phyloP scores from a whole-genome alignment of 192 early-diverging fungal species.

The Coemansia sp. region DNA sequence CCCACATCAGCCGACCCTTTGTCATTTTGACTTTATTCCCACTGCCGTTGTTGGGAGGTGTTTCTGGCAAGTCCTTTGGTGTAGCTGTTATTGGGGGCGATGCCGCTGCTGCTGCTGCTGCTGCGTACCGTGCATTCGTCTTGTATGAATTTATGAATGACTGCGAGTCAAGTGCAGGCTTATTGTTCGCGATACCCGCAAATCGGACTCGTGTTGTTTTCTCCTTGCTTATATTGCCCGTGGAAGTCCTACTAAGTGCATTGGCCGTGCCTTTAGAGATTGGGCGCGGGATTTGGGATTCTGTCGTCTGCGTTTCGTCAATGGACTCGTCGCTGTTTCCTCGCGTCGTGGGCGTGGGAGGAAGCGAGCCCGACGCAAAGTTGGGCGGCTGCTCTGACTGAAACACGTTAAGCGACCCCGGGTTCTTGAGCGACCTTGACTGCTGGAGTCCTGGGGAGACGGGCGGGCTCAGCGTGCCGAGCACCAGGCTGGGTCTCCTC shows the following conservation, averaged over 20 bases:
- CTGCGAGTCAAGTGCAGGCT: slow-evolving; percentile 32
- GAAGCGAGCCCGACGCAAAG: slow-evolving; percentile 28
- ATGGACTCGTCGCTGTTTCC: slow-evolving; percentile 2
- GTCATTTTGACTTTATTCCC: slow-evolving; percentile 13
- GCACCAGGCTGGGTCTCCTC: slow-evolving; percentile 3
- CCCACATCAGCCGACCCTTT: slow-evolving; percentile 25
- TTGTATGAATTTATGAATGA: slow-evolving; percentile 43
- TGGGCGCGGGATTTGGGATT: not conserved
- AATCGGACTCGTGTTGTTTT: slow-evolving; percentile 1
- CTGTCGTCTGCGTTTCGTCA: not conserved
- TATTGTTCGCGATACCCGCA: not conserved
- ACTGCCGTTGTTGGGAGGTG: not conserved
- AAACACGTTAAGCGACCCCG: not conserved
- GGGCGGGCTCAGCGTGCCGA: slow-evolving; percentile 40
- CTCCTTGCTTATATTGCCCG: not conserved
- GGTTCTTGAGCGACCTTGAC: slow-evolving; percentile 15
- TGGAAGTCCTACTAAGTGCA: not conserved
- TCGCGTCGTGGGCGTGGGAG: slow-evolving; percentile 27
- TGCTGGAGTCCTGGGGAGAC: slow-evolving; percentile 28
- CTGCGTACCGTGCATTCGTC: slow-evolving; percentile 16
- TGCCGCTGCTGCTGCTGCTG: slow-evolving; percentile 3
- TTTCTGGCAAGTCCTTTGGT: not conserved
- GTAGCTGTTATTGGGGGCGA: not conserved
- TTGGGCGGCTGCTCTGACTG: slow-evolving; percentile 8
- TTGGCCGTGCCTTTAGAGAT: not conserved